Base-by-base conservation (phyloP, 345 rosid species). In the Eucalyptus curtisii region DNA sequence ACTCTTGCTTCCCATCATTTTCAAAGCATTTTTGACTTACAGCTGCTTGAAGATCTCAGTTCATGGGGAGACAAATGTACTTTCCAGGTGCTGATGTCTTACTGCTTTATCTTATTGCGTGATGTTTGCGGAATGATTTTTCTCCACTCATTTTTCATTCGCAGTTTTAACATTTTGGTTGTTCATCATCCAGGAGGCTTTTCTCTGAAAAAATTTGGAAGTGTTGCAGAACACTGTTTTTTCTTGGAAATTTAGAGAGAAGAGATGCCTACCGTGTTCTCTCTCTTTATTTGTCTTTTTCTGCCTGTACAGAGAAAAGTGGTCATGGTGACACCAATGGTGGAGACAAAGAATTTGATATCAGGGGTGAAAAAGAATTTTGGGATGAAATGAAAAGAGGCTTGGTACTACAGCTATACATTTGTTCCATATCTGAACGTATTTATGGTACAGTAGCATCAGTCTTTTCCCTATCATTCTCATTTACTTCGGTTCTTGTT, bases 371-470 rank as follows among this genome's bases (percentile, higher is more conserved):
- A 90, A 93, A 89, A 92, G 97, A 93, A 88, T 95, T 96, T 91
- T 97, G 99, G 99, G 92, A 89, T 90, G 99, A 96, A 92, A 95
- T 97, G 86, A 96, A 96, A 92, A 95, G 92, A 90, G 99, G 99
- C 92, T 90, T 97, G 99, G 99, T 97, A 95, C 45, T 90, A 89
- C 85, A 91, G 86, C 50, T 31, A 24, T 59, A 86, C 30, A 66
- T 86, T 80, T 86, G 86, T 86, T 44, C 86, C 79, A 88, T 27
- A 85, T 91, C 79, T 90, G 85, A 40, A 61, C 50, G 57, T 87
- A 71, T 87, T 86, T 88, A 52, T 81, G 85, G 81, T 66, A 84
- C 91, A 57, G 42, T 89, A 49, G 71, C 81, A 86, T 76, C 11
- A 87, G 16, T 20, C 25, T 68, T 59, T 80, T 33, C 49, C 44